Percentiles rank a stretch among this genome's conserved stretches.
Evolutionary conservation across 345 rosid species (phyloP).

Genomic region (Combretum micranthum): DNA sequence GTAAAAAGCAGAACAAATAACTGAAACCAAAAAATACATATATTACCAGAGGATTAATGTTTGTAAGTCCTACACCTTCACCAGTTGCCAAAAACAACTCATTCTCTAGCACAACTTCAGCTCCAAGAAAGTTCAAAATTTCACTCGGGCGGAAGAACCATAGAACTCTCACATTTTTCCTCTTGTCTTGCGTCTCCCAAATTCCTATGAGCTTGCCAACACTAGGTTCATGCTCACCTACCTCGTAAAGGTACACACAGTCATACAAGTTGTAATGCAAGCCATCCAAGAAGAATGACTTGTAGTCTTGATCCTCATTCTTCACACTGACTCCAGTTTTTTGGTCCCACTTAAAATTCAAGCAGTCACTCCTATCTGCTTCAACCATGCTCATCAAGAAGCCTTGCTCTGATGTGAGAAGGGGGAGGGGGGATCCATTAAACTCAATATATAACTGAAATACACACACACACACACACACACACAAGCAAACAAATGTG

Average conservation of each 20-base stretch:
- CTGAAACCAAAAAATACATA: background rate
- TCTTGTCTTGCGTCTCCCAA: conserved; percentile 30
- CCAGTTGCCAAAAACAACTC: conserved; percentile 66
- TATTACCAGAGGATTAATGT: conserved; percentile 38
- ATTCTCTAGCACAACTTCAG: conserved; percentile 36
- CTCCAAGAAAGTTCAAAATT: conserved; percentile 28
- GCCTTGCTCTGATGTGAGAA: too few species aligned
- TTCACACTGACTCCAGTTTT: too few species aligned
- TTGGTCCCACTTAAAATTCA: too few species aligned
- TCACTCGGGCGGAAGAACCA: conserved; percentile 60
- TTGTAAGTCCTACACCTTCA: conserved; percentile 31
- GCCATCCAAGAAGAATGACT: too few species aligned
- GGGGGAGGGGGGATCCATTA: too few species aligned
- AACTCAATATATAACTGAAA: too few species aligned
- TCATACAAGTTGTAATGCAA: conserved; percentile 38
- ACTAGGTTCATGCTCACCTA: conserved; percentile 22
- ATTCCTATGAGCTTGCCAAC: conserved; percentile 48
- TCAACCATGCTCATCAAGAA: too few species aligned
- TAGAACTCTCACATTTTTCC: conserved; percentile 35
- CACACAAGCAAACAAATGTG: too few species aligned
- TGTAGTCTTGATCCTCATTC: too few species aligned
- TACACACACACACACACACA: too few species aligned
- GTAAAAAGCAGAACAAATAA: background rate
- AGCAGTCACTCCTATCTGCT: too few species aligned
- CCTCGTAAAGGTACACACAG: conserved; percentile 20